A percentile compares a stretch with the other conserved stretches of the same genome.
phyloP scores from a whole-genome alignment of 306 rosid species.

The Albizia julibrissin region DNA sequence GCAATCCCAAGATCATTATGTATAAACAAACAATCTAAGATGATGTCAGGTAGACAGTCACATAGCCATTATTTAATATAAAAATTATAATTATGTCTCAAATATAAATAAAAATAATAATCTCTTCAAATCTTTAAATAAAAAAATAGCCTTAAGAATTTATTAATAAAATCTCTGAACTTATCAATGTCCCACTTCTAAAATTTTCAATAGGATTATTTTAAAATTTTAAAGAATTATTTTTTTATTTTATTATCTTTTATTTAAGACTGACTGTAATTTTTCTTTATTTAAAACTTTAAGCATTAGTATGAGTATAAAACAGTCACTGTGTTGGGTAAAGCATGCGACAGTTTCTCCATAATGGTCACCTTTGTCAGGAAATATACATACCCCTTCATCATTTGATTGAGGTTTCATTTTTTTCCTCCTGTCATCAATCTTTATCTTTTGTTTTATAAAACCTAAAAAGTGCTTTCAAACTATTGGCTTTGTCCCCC shows the following conservation, averaged over 20 bases:
- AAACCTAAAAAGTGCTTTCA: slow-evolving; percentile 23
- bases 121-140: too few species aligned
- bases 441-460: slow-evolving; percentile 62
- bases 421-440: slow-evolving; percentile 31
- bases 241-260: too few species aligned
- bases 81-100: too few species aligned
- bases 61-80: slow-evolving; percentile 55
- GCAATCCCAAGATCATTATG: slow-evolving; percentile 63
- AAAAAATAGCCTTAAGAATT: too few species aligned
- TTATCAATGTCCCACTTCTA: too few species aligned
- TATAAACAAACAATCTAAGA: slow-evolving; percentile 20
- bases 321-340: slow-evolving; percentile 58
- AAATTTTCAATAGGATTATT: too few species aligned
- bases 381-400: slow-evolving; percentile 28
- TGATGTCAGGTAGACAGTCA: slow-evolving; percentile 57
- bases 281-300: slow-evolving; percentile 21
- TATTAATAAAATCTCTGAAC: too few species aligned
- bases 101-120: too few species aligned
- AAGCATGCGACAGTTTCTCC: slow-evolving; percentile 92
- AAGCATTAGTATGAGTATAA: slow-evolving; percentile 27
- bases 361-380: slow-evolving; percentile 70
- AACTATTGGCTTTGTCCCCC: slow-evolving; percentile 27
- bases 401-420: slow-evolving; percentile 55
- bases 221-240: too few species aligned
- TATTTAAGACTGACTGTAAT: too few species aligned